These are phyloP conservation scores for Psilocybe azurescens DNA, from an alignment of 768 basidiomycete genomes.

Conservation along the genomic window DNA sequence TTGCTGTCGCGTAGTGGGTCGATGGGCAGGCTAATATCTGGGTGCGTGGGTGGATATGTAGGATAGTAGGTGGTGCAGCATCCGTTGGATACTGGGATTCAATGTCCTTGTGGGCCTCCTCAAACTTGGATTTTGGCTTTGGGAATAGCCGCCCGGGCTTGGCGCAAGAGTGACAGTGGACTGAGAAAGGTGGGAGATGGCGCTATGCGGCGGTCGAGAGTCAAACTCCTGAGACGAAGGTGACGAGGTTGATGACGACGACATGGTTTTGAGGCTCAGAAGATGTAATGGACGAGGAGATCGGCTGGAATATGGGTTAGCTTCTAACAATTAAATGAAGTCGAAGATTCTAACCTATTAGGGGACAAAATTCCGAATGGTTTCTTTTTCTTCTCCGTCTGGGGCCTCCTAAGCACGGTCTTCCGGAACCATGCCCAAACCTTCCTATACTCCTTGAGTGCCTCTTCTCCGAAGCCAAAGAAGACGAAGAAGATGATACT, in stretches of 20 bases:
- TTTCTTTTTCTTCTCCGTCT: constrained; percentile 7
- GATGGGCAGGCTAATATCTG: constrained; percentile 10
- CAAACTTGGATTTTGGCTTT: constrained; percentile 12
- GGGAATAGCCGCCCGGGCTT: not conserved
- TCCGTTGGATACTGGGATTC: constrained; percentile 6
- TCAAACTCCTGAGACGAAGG: not conserved
- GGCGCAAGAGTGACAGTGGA: constrained; percentile 14
- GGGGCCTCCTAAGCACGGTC: constrained; percentile 9
- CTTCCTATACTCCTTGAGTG: constrained; percentile 43
- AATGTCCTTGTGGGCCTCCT: constrained; percentile 12
- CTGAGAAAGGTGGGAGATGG: constrained; percentile 4
- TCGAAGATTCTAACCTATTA: constrained; percentile 1
- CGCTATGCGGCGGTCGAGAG: not conserved
- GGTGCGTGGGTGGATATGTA: not conserved
- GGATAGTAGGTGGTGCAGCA: constrained; percentile 13
- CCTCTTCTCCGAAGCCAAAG: constrained; percentile 58
- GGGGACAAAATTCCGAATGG: constrained; percentile 2
- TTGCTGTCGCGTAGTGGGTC: constrained; percentile 10
- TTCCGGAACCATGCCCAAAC: constrained; percentile 7
- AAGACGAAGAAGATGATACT: constrained; percentile 57
- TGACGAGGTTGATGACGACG: not conserved
- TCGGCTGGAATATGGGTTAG: not conserved
- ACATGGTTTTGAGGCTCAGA: constrained; percentile 11
- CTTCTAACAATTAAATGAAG: not conserved
- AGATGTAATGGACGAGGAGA: constrained; percentile 11